Evolutionary conservation across 768 basidiomycete species (phyloP), one percentile per base, ranked within the genome.

Genomic region (Omphalotus guepiniiformis): DNA sequence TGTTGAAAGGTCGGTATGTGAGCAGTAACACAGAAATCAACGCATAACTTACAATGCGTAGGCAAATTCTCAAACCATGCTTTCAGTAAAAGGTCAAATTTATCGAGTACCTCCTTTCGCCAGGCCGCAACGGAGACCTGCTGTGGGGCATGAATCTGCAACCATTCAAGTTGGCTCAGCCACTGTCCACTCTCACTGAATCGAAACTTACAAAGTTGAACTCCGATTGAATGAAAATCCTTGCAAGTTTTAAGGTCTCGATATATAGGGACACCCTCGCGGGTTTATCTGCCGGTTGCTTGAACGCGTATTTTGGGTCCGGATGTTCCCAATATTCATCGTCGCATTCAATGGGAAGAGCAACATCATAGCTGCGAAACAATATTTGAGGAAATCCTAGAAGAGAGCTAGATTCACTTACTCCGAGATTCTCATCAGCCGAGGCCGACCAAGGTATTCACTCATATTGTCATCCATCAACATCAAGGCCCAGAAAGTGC

Each of bases 251-350:
- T 42, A 80, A 60, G 15, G 62, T 59, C 25, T 58, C 64, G 46
- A 69, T 69, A 48, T 80, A 82, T 45, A 63, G 72, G 1, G 78
- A 49, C 6, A 80, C 48, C 2, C 53, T 56, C 1, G 78, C 74
- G 1, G 78, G 75, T 47, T 70, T 71, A 5, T 65, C 71, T 3
- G 65, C 55, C 1, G 84, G 84, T 49, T 85, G 83, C 40, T 69
- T 70, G 62, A 81, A 82, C 3, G 65, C 63, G 21, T 60, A 61
- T 3, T 61, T 63, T 0, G 70, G 68, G 28, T 75, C 73, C 18
- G 55, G 64, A 50, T 59, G 64, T 11, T 71, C 71, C 82, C 82
- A 85, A 49, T 77, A 83, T 41, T 85, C 81, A 55, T 86, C 85
- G 46, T 86, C 84, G 16, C 80, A 78, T 12, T 82, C 80, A 1